These are phyloP conservation scores for Chalciporus piperatus DNA, from an alignment of 768 basidiomycete species.

Conservation along the genomic window DNA sequence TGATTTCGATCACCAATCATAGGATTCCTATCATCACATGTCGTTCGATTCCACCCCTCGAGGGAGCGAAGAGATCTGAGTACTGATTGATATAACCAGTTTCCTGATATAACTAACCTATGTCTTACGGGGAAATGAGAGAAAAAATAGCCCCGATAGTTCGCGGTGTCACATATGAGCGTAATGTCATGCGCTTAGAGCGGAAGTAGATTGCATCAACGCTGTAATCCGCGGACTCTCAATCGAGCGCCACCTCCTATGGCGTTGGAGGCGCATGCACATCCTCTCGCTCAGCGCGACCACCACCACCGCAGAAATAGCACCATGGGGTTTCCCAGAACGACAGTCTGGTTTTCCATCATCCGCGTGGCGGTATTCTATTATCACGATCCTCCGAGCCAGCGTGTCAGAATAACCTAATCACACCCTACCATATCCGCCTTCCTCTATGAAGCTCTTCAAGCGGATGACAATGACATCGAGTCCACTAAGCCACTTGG, in stretches of 20 bases:
- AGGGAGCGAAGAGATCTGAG: not conserved
- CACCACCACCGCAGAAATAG: slow-evolving; percentile 1
- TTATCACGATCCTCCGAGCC: slow-evolving; percentile 22
- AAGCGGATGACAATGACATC: slow-evolving; percentile 51
- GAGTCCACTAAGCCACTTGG: slow-evolving; percentile 62
- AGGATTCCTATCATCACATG: slow-evolving; percentile 9
- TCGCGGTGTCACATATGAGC: not conserved
- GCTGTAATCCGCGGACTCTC: slow-evolving; percentile 20
- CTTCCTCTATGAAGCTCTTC: slow-evolving; percentile 54
- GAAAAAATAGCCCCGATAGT: slow-evolving; percentile 3
- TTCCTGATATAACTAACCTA: too few relatives aligned
- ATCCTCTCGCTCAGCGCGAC: not conserved
- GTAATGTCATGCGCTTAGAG: not conserved
- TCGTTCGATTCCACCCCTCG: slow-evolving; percentile 7
- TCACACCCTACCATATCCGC: slow-evolving; percentile 56
- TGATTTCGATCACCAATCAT: slow-evolving; percentile 1
- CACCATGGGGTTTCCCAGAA: slow-evolving; percentile 3
- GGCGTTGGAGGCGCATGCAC: not conserved
- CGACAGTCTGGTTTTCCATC: not conserved
- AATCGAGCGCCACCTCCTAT: slow-evolving; percentile 12
- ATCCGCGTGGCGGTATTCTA: slow-evolving; percentile 17
- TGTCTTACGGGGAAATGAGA: not conserved
- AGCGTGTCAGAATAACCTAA: not conserved
- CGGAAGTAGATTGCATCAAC: slow-evolving; percentile 3
- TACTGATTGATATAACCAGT: not conserved